Evolutionary conservation across 495 filamentous ascomycete species (phyloP), one percentile per base, ranked within the genome.

Genomic region (Neurospora discreta): DNA sequence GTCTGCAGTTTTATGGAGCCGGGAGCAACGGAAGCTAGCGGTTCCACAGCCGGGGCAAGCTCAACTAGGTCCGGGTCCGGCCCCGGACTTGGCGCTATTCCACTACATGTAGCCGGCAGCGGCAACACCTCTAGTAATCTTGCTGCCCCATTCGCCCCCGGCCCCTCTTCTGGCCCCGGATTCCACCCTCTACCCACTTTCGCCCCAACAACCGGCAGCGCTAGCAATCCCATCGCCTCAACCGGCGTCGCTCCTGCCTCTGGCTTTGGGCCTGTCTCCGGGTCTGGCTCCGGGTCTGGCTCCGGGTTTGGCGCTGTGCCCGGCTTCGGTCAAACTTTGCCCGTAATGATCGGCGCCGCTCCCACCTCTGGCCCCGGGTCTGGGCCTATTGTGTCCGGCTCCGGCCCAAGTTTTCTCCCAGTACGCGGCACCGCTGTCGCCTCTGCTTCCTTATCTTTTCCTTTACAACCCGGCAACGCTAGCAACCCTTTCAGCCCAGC

Each of bases 1-100:
- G 70, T 76, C 13, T 80, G 79, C 65, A 80, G 79, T 69, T 75
- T 79, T 30, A 39, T 69, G 39, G 16, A 10, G 41, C 10, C 20
- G 5, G 46, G 11, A 52, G 20, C 5, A 52, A 13, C 11, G 20
- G 46, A 23, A 52, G 20, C 44, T 23, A 46, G 44, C 10, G 44
- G 44, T n/a, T 23, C 20, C n/a, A 44, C 18, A 44, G 8, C 42
- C 42, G 42, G 18, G 18, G 18, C 42, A 44, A 44, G 18, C 42
- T n/a, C 42, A 23, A 46, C 44, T 10, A 10, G 44, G n/a, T 20
- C 42, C 38, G 38, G 43, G 3, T 44, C 43, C 43, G 43, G 43
- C 18, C 13, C 44, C 10, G 10, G 44, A 4, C 44, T 23, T 20
- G 20, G 46, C 23, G 1, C 46, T 58, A 30, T 15, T 58, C 23